A percentile compares a stretch with the other conserved stretches of the same genome.
These are phyloP conservation scores for Gomphus sp. DNA, from an alignment of 1,284 basidiomycete species.

Conservation along the genomic window DNA sequence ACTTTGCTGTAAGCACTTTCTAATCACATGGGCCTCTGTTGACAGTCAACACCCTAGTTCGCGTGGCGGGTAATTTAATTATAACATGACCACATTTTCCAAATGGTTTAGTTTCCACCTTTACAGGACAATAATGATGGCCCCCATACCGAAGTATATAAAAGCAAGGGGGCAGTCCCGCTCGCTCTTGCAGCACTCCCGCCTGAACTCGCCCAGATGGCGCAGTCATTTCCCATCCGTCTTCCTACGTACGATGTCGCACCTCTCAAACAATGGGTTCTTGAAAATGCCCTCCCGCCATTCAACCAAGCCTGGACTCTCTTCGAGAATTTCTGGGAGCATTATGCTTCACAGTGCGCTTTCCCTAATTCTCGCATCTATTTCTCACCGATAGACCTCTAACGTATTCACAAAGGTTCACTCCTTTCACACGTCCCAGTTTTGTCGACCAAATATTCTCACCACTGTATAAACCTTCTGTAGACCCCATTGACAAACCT, in stretches of 20 bases:
- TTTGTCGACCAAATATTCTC: slow-evolving; percentile 6
- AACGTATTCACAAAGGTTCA: background rate
- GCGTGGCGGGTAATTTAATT: background rate
- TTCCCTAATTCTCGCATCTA: background rate
- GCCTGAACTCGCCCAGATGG: slow-evolving; percentile 4
- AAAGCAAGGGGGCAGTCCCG: background rate
- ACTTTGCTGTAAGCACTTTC: background rate
- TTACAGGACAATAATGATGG: background rate
- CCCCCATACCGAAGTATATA: background rate
- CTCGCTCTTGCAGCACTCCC: slow-evolving; percentile 1
- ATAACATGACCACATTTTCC: background rate
- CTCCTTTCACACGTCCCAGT: background rate
- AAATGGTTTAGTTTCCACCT: too few species aligned
- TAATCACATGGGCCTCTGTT: background rate
- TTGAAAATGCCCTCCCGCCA: slow-evolving; percentile 5
- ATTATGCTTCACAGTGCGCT: slow-evolving; percentile 9
- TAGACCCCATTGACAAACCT: background rate
- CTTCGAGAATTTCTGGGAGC: slow-evolving; percentile 9
- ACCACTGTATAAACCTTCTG: slow-evolving; percentile 1
- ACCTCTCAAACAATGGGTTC: background rate
- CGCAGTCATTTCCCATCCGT: slow-evolving; percentile 6
- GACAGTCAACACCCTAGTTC: background rate
- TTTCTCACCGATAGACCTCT: too few species aligned
- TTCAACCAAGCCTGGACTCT: slow-evolving; percentile 6
- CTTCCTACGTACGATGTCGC: background rate